Conservation (phyloP, 345 rosid genomes). For the Kernera saxatilis region DNA sequence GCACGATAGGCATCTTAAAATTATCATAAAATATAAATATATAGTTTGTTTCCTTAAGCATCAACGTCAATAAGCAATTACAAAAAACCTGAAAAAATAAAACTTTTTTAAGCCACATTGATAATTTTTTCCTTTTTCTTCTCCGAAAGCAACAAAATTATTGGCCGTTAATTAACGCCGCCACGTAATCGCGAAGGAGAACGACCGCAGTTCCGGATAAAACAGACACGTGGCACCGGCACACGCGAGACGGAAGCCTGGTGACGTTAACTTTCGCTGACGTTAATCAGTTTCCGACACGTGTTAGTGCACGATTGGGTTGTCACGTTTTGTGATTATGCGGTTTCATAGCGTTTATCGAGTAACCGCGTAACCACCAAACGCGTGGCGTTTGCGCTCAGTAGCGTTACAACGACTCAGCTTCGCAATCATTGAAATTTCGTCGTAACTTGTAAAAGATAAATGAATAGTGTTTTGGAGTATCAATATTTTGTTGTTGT, state of each 20-base stretch:
- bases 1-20: neutral
- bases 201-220: slow-evolving; percentile 3
- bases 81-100: neutral
- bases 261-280: slow-evolving; percentile 14
- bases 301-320: slow-evolving; percentile 8
- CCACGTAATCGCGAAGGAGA: slow-evolving; percentile 24
- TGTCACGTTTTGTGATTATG: neutral
- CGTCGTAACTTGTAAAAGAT: slow-evolving; percentile 6
- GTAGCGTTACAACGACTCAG: slow-evolving; percentile 1
- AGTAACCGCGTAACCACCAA: neutral
- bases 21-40: neutral
- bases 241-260: neutral
- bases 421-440: slow-evolving; percentile 5
- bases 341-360: neutral
- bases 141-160: slow-evolving; percentile 23
- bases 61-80: neutral
- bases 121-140: neutral
- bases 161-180: slow-evolving; percentile 21
- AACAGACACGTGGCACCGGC: slow-evolving; percentile 4
- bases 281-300: neutral
- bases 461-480: neutral
- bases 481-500: neutral
- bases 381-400: neutral
- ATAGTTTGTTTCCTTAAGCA: neutral
- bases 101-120: slow-evolving; percentile 13